Base-by-base conservation (phyloP, 164 flowering plant genomes). In the Vitis cinerea region DNA sequence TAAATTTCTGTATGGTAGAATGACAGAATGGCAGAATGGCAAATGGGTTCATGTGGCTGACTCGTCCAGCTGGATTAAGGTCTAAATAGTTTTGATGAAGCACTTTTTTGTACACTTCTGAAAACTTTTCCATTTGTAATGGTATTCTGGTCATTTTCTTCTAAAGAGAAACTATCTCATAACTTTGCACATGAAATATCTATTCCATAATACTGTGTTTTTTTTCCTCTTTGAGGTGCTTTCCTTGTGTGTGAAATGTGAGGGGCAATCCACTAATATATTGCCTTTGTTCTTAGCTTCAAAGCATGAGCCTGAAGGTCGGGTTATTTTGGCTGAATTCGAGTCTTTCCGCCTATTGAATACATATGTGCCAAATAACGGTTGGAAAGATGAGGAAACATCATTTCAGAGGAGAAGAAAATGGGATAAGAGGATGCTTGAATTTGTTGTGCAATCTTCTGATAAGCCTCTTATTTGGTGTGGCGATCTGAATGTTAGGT, bases 401-500 rank as follows among this genome's bases (percentile, higher is more conserved):
- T 85, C 98, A 66, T 95, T 95, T 75, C 86, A 73, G 63, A 89
- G 99, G 84, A 85, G 98, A 85, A 88, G 98, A 77, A 93, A 93
- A 81, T 95, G 99, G 99, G 99, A 93, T 77, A 90, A 95, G 72
- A 87, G 90, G 81, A 83, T 93, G 19, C 67, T 85, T 50, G 99
- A 90, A 59, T 90, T 93, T 82, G 91, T 91, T 68, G 10, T 75
- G n/a, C 85, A 78, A 72, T 70, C 76, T 71, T 83, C 87, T 44
- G 91, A 89, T 79, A 93, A 93, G 73, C 93, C 96, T 72, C 90
- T 95, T 67, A 87, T 95, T 47, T 95, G 99, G 99, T 95, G 99
- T 74, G 99, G 99, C 10, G 99, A 95, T 74, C 84, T 95, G 73
- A 95, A 95, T 87, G 98, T 93, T 8, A 95, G 98, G 98, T 94